These are phyloP conservation scores for Cutaneotrichosporon daszewskae DNA, from an alignment of 1,284 basidiomycete genomes.

Conservation along the genomic window DNA sequence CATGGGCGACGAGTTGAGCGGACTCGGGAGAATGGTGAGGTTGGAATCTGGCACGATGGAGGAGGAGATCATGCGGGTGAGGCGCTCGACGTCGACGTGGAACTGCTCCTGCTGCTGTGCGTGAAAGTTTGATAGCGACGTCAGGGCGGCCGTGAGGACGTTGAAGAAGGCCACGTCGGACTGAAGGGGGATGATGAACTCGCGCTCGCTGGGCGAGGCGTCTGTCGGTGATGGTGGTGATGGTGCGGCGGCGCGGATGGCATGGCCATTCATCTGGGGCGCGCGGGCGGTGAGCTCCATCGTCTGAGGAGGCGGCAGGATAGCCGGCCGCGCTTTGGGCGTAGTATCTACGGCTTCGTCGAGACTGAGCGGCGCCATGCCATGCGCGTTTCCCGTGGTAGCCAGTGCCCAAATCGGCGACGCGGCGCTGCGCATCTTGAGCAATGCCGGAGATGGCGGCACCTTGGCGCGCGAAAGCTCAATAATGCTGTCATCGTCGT, in stretches of 20 bases:
- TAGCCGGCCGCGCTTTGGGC: background rate
- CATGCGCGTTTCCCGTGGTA: constrained; percentile 19
- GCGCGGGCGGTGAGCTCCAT: background rate
- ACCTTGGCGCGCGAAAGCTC: constrained; percentile 8
- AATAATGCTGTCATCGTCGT: background rate
- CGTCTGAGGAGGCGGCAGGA: no score
- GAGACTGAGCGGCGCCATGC: constrained; percentile 31
- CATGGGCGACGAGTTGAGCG: constrained; percentile 15
- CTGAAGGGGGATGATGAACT: constrained; percentile 72
- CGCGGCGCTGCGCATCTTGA: constrained; percentile 25
- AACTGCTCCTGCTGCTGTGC: constrained; percentile 61
- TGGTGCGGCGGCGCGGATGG: no score
- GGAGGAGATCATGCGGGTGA: constrained; percentile 59
- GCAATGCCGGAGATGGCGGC: constrained; percentile 35
- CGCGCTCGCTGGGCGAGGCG: constrained; percentile 33
- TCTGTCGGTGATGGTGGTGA: no score
- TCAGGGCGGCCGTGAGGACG: constrained; percentile 65
- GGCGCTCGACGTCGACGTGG: constrained; percentile 55
- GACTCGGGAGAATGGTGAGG: constrained; percentile 22
- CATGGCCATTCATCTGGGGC: background rate
- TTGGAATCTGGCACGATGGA: constrained; percentile 55
- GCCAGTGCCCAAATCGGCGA: constrained; percentile 46
- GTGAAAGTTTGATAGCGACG: constrained; percentile 64
- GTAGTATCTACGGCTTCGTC: no score
- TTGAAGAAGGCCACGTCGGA: constrained; percentile 80